Evolutionary conservation across 1,139 yeast genomes (phyloP), one percentile per base, ranked within the genome.

Genomic region (Hyphopichia khmerensis): DNA sequence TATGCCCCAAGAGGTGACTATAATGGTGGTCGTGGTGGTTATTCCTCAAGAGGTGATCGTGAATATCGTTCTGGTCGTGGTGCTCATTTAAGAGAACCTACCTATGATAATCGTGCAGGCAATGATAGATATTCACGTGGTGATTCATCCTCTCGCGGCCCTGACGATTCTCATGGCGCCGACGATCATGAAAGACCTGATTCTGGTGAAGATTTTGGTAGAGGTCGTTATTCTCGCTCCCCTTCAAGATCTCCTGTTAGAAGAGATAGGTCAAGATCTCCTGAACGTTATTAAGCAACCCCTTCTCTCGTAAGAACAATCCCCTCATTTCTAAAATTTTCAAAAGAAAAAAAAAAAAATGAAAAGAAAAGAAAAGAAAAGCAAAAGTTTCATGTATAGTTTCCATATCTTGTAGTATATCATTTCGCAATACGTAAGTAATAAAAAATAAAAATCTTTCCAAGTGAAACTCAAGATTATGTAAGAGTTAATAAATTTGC

Each of bases 261-360:
- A 51, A 62, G 67, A 52, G 65, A 63, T 36, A 59, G 75, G 55
- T 68, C 75, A 33, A 65, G 74, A 51, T 69, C 75, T n/a, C 75
- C 75, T 11, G 70, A 63, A 45, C 64, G 69, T 39, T 54, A 55
- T 35, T 55, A 48, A 40, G 9, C 10, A 26, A 7, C 29, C n/a
- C 10, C 10, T 26, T 7, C n/a, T 26, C n/a, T n/a, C n/a, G n/a
- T n/a, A n/a, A n/a, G n/a, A n/a, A n/a, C 29, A 8, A 9, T 26
- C 10, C 29, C 29, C 29, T 26, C 29, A 7, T 11, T 9, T 21
- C 24, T 9, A 5, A 21, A 21, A 6, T 9, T 9, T 6, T 21
- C 9, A 21, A 21, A 5, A 21, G 9, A 21, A 21, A 21, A 21
- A 21, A 21, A 21, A 21, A 21, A 21, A 21, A 21, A 21, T 5